These are phyloP conservation scores for Akanthomyces dipterigenus DNA, from an alignment of 2,329 filamentous ascomycete genomes.

Conservation along the genomic window DNA sequence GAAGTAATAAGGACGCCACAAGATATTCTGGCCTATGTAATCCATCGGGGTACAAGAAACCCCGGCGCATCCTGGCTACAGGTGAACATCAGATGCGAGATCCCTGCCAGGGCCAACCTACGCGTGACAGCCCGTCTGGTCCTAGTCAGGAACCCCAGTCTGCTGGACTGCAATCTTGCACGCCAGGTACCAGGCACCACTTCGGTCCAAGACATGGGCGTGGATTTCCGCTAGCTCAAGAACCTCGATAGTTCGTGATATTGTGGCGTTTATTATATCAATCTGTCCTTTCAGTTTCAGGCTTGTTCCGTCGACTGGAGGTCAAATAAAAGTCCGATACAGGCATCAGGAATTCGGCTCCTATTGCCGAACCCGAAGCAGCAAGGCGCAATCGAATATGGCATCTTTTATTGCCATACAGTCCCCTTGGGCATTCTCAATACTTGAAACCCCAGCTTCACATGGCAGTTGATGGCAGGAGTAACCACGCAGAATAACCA, in stretches of 20 bases:
- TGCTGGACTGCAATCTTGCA: background rate
- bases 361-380: too few species aligned
- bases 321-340: background rate
- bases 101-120: conserved; percentile 5
- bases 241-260: background rate
- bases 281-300: background rate
- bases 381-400: too few species aligned
- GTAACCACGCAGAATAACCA: too few species aligned
- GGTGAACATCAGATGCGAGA: background rate
- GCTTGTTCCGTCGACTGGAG: background rate
- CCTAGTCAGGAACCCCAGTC: background rate
- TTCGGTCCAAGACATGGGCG: background rate
- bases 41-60: background rate
- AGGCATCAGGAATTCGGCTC: background rate
- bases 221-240: background rate
- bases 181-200: background rate
- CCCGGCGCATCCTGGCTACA: background rate
- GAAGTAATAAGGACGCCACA: background rate
- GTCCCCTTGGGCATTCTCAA: too few species aligned
- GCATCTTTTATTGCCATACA: too few species aligned
- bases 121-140: background rate
- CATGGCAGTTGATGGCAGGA: too few species aligned
- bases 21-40: background rate
- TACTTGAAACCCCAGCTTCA: too few species aligned
- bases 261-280: background rate